These are phyloP conservation scores for Raffaelea deltoideospora DNA, from an alignment of 2,329 filamentous ascomycete species.

Conservation along the genomic window DNA sequence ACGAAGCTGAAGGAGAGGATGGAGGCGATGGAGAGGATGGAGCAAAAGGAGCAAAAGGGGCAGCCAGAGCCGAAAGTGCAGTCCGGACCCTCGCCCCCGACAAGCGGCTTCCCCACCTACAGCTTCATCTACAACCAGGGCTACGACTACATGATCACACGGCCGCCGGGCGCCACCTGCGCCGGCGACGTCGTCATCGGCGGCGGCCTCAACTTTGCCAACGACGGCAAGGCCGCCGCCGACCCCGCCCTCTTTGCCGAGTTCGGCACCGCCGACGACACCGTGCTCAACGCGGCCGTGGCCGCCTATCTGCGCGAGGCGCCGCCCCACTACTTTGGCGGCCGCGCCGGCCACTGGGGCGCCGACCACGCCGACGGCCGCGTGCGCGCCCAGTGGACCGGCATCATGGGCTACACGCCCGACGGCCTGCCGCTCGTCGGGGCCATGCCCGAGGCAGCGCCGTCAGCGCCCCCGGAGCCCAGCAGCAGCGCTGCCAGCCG, in stretches of 20 bases:
- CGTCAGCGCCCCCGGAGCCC: no score
- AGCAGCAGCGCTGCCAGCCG: not conserved
- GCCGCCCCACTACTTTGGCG: conserved; percentile 35
- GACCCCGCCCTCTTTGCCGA: conserved; percentile 38
- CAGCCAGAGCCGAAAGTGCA: no score
- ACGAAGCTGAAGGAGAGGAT: no score
- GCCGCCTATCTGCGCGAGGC: conserved; percentile 28
- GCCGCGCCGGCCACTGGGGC: conserved; percentile 24
- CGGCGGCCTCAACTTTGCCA: conserved; percentile 28
- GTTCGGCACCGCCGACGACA: conserved; percentile 43
- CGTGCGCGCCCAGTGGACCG: conserved; percentile 29
- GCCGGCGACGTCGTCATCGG: conserved; percentile 45
- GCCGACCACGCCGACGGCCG: conserved; percentile 23
- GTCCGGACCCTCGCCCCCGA: no score
- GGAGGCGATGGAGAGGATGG: not conserved
- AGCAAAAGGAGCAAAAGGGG: not conserved
- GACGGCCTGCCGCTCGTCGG: conserved; percentile 40
- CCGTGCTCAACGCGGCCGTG: conserved; percentile 30
- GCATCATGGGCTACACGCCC: conserved; percentile 40
- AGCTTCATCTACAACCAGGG: conserved; percentile 44
- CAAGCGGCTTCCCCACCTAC: conserved; percentile 34
- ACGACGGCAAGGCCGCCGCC: conserved; percentile 25
- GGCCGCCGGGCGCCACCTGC: conserved; percentile 26
- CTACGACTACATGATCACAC: conserved; percentile 53
- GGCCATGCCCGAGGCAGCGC: conserved; percentile 22